Evolutionary conservation across 306 rosid genomes (phyloP).

Genomic region (Luffa aegyptiaca): DNA sequence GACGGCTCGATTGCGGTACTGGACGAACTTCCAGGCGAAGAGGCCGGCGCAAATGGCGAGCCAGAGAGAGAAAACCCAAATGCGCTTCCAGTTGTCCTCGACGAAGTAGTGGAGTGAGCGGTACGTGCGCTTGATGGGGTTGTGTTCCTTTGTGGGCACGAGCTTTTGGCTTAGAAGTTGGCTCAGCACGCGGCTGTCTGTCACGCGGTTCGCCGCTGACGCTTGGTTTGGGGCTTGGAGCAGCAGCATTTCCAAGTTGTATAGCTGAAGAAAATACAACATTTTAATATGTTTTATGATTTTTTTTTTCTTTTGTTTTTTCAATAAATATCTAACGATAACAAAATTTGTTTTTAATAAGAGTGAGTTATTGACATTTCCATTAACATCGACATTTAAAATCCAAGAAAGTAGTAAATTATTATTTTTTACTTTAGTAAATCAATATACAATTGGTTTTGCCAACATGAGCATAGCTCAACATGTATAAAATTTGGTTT

Average conservation of each 20-base stretch:
- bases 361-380: too few species aligned
- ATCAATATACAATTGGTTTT: too few species aligned
- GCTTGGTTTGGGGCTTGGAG: conserved; percentile 60
- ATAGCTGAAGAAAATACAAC: conserved; percentile 25
- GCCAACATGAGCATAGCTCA: too few species aligned
- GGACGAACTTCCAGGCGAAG: conserved; percentile 75
- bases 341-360: too few species aligned
- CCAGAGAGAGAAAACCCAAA: conserved; percentile 68
- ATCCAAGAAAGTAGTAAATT: too few species aligned
- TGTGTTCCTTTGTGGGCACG: conserved; percentile 61
- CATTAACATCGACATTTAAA: too few species aligned
- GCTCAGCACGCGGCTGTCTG: conserved; percentile 54
- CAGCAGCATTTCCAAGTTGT: conserved; percentile 77
- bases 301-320: too few species aligned
- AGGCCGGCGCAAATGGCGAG: conserved; percentile 47
- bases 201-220: conserved; percentile 32
- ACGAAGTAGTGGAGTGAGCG: conserved; percentile 38
- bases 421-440: too few species aligned
- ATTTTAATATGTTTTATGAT: too few species aligned
- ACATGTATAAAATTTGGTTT: too few species aligned
- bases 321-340: too few species aligned
- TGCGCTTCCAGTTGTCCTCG: conserved; percentile 72
- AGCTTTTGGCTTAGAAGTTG: conserved; percentile 71
- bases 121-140: conserved; percentile 47
- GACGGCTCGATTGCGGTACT: conserved; percentile 54